Evolutionary conservation across 179 eudicot species (phyloP), one percentile per base, ranked within the genome.

Genomic region (Spergularia azorica): DNA sequence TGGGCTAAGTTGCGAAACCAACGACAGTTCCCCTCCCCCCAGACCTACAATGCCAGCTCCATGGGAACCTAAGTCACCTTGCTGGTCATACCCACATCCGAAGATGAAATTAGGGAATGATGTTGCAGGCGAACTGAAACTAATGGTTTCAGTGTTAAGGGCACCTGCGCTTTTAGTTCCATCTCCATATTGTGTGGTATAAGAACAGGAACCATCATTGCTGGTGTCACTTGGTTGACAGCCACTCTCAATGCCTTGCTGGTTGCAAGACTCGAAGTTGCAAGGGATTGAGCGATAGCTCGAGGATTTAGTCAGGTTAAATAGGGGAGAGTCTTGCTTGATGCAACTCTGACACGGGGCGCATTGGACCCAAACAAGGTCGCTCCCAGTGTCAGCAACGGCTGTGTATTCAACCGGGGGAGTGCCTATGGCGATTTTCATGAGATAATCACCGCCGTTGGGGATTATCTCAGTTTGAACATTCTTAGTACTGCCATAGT

Each of bases 311-410:
- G 20, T 17, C 3, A 91, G 88, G 71, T 86, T 78, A 61, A 81
- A 88, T 0, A 87, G 43, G 0, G 88, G 87, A 3, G 77, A 48
- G 0, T 57, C 68, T 21, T 88, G 88, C 7, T 52, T 36, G 75
- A 68, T 80, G 65, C 93, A 91, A 0, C 64, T 3, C 2, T 41
- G 3, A 59, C 96, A 91, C 0, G 89, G 91, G 32, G 74, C 0
- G 74, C 91, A 89, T 60, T 90, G 92, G 16, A 85, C 72, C 95
- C 95, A 90, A 0, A 79, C 77, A 5, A 89, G 82, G 67, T 89
- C 90, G 14, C 89, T 86, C 0, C 95, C 92, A 0, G 90, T 85
- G 63, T 90, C 95, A 14, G 78, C 89, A 2, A 81, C 56, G 0
- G 77, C 91, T 1, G 79, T 66, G 39, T 85, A 56, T 11, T 82